phyloP scores from a whole-genome alignment of 805 yeast genomes.

The Yarrowia deformans region DNA sequence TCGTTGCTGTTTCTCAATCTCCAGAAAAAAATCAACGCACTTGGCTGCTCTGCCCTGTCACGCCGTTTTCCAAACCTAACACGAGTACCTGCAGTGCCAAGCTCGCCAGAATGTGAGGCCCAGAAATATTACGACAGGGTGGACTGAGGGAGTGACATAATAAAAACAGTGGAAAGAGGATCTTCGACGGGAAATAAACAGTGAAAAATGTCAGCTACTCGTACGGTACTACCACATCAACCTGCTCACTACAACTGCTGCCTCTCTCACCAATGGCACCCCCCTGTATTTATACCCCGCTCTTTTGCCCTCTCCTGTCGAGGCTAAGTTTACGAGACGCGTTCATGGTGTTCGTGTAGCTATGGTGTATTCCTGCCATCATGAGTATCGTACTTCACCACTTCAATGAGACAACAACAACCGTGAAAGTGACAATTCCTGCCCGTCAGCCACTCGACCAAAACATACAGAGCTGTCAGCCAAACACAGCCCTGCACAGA shows the following conservation, averaged over 20 bases:
- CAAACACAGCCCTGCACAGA: background rate
- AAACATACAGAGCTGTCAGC: no score
- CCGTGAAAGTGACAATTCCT: no score
- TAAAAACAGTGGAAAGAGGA: background rate
- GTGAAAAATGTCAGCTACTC: no score
- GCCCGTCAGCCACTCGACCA: no score
- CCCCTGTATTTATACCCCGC: conserved; percentile 17
- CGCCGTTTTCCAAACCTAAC: conserved; percentile 27
- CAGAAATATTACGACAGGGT: background rate
- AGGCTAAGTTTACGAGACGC: conserved; percentile 1
- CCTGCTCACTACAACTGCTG: background rate
- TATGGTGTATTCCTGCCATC: no score
- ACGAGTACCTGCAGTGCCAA: conserved; percentile 29
- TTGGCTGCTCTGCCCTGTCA: background rate
- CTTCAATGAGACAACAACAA: no score
- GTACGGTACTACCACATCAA: no score
- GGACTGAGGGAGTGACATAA: background rate
- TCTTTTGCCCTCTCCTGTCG: background rate
- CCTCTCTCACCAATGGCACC: background rate
- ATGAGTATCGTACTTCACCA: no score
- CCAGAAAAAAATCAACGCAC: background rate
- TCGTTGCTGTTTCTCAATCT: background rate
- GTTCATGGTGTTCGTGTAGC: background rate
- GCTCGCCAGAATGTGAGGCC: conserved; percentile 16
- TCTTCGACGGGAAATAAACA: no score